Evolutionary conservation across 2,329 filamentous ascomycete species (phyloP), one percentile per base, ranked within the genome.

Genomic region (Elsinoe perseae): DNA sequence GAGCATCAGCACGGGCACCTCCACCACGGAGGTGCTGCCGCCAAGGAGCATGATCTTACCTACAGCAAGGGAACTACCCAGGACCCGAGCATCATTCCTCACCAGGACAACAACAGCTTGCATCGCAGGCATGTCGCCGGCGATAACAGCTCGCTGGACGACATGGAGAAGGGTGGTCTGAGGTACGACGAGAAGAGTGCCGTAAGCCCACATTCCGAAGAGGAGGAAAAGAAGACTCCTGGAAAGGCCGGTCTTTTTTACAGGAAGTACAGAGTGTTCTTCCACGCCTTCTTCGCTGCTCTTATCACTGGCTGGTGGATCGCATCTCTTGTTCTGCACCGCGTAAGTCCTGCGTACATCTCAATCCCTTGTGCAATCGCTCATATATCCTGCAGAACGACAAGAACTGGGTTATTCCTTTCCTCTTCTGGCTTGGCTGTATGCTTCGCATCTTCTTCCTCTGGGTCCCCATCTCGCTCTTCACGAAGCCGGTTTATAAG

Each of bases 331-430:
- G 76, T 90, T 58, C 75, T 89, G 54, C 88, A 92, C 68, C 82
- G 82, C 58, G 38, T 54, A 34, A 54, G 52, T 54, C 9, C 16
- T 28, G 28, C 28, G 5, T 16, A 16, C 21, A 3, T 7, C 25
- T 4, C 32, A 10, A 4, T 25, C 16, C 14, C 1, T 18, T 21
- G 30, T 21, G 18, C 30, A 38, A 2, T 4, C 38, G 28, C 48
- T 52, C 16, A 52, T 38, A 10, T 20, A 3, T 20, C 21, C 4
- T 25, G 4, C 52, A 54, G 52, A 63, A 85, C 58, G 82, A 89
- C 64, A 77, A 80, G 71, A 89, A 88, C 65, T 95, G 89, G 89
- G 72, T 95, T 57, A 81, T 91, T 50, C 89, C 90, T 0, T 93
- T 95, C 72, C 77, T 95, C 52, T 68, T 95, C 46, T 95, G 85